Evolutionary conservation across 1,284 basidiomycete species (phyloP), one percentile per base, ranked within the genome.

Genomic region (Microbotryomycetes sp.): DNA sequence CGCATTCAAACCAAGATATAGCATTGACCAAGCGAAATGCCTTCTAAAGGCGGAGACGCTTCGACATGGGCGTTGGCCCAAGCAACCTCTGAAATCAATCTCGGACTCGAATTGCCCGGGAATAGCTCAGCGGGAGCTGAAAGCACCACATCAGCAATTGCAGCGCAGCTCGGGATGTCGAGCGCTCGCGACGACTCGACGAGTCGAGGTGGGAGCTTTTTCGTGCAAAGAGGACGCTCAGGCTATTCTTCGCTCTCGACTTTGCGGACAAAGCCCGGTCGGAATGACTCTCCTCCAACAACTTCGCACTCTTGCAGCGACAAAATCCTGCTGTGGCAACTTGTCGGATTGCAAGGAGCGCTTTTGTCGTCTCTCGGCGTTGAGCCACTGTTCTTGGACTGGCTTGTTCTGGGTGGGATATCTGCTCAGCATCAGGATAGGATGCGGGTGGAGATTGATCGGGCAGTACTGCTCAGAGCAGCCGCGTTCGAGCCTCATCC

Each of bases 251-350:
- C 84, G 9, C 77, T 83, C 31, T 86, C 88, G 6, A 85, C 87
- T 15, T 76, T 94, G 46, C 84, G 91, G 28, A 93, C 91, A 1
- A 96, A 94, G 73, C 91, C 91, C 1, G 75, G 78, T 13, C 83
- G 91, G 56, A 84, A 87, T 0, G 91, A 94, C 73, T 86, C 88
- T 0, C 85, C 85, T 0, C 83, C 85, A 0, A 89, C 91, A 1
- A 75, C 81, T 1, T 89, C 82, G 66, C 88, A 93, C 83, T 88
- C 88, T 0, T 94, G 91, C 75, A 89, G 87, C 67, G 91, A 96
- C 75, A 96, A 96, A 76, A 85, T 96, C 48, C 88, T 89, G 0
- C 75, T 80, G 1, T 96, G 89, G 89, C 82, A 79, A 63, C 82
- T 86, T 0, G 75, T 90, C 2, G 91, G 91, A 0, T 78, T 92